Evolutionary conservation across 78 protist genomes (phyloP), one percentile per base, ranked within the genome.

Genomic region (Tieghemostelium lacteum): DNA sequence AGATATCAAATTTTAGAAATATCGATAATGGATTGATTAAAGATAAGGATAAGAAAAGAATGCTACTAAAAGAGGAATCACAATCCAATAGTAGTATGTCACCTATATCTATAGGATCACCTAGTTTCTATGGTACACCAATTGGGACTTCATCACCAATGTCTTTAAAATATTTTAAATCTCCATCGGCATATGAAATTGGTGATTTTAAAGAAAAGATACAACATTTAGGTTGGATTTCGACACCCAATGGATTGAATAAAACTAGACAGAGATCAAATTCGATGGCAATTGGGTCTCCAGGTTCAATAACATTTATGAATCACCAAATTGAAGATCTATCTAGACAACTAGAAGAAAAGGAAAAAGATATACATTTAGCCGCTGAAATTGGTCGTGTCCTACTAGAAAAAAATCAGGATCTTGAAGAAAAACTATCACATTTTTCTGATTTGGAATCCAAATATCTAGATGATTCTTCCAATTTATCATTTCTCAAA

Each of bases 301-400:
- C 77, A 1, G 67, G 78, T 16, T 49, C 73, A 28, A 22, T 50
- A 0, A 34, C 42, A 5, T 55, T 37, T n/a, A n/a, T 69, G 39
- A 31, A 63, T 12, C 31, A 39, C 22, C 58, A 67, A 67, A 33
- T 83, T 14, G 89, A 83, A 20, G 66, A 83, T n/a, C 28, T 61
- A 10, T 33, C 60, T 7, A 69, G 36, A 40, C 52, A 57, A 60
- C 34, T 87, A 26, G 93, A 87, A 19, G 88, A 87, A 28, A 66
- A 61, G n/a, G 93, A 87, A 50, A 87, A 87, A 61, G 93, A 87
- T 61, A 76, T 65, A 19, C 74, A 57, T 31, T 36, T 87, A 1
- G 93, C 93, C 16, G 93, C 86, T 5, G 93, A 87, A 70, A 87
- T 87, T 61, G 93, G 93, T 17, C 73, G 75, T 45, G 49, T 87